These are phyloP conservation scores for Juncus effusus DNA, from an alignment of 176 grass and related monocot genomes.

Conservation along the genomic window DNA sequence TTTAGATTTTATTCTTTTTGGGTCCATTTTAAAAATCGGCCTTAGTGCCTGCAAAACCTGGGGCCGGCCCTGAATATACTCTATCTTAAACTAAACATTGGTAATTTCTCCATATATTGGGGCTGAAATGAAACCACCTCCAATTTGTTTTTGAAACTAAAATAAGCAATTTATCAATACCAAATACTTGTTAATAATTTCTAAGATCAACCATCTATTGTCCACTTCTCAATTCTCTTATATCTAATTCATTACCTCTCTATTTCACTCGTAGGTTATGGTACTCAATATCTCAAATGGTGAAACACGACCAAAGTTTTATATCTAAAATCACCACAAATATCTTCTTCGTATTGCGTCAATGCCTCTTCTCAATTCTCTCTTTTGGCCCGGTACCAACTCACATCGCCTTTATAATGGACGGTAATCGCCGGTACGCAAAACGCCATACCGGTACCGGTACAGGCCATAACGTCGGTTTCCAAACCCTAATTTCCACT, in stretches of 20 bases:
- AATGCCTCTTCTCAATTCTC: conserved; percentile 52
- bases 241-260: conserved; percentile 1
- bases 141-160: no score
- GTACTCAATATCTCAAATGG: not conserved
- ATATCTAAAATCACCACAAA: not conserved
- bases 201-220: not conserved
- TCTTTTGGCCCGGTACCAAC: conserved; percentile 63
- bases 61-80: no score
- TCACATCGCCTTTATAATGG: conserved; percentile 82
- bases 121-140: no score
- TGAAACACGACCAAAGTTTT: not conserved
- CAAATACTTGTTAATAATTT: no score
- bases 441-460: conserved; percentile 50
- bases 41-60: no score
- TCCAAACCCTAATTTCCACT: conserved; percentile 43
- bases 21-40: no score
- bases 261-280: conserved; percentile 7
- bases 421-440: conserved; percentile 81
- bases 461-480: conserved; percentile 54
- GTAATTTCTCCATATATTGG: no score
- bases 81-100: no score
- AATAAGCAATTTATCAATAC: no score
- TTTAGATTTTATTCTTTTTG: no score
- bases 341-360: conserved; percentile 31
- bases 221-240: not conserved